Evolutionary conservation across 352 stramenopile species (phyloP).

Genomic region (Phytophthora palmivora): DNA sequence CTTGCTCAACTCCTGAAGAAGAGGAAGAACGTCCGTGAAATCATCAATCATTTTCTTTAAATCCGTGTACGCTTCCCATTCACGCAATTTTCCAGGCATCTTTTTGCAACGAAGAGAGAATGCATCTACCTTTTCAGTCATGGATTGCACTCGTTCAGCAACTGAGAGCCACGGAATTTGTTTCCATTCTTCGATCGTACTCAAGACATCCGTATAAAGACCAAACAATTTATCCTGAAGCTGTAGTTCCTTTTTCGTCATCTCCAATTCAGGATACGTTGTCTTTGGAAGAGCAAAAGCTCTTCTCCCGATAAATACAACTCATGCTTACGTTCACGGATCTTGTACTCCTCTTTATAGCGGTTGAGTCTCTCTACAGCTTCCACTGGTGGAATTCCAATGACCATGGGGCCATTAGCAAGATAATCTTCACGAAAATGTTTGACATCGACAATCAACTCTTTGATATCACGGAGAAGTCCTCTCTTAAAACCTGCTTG

Average conservation of each 20-base stretch:
- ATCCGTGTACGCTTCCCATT: constrained; percentile 98
- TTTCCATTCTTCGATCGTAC: constrained; percentile 98
- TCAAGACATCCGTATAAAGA: constrained; percentile 97
- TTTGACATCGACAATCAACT: constrained; percentile 97
- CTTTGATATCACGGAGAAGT: constrained; percentile 96
- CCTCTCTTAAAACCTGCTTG: constrained; percentile 97
- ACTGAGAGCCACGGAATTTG: constrained; percentile 96
- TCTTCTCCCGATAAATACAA: constrained; percentile 97
- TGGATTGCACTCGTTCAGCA: constrained; percentile 93
- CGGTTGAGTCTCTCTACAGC: constrained; percentile 97
- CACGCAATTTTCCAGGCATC: constrained; percentile 94
- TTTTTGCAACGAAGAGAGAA: constrained; percentile 98
- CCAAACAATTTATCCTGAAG: constrained; percentile 95
- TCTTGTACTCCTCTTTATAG: constrained; percentile 98
- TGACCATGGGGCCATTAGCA: constrained; percentile 97
- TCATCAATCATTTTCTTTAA: constrained; percentile 98
- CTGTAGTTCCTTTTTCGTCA: constrained; percentile 97
- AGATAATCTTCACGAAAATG: constrained; percentile 97
- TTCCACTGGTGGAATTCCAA: constrained; percentile 96
- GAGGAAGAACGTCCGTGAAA: constrained; percentile 96
- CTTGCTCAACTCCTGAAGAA: constrained; percentile 97
- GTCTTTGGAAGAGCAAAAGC: constrained; percentile 97
- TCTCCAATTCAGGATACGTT: constrained; percentile 96
- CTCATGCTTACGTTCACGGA: constrained; percentile 97
- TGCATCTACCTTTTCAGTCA: constrained; percentile 97